Percentiles rank a stretch among this genome's conserved stretches.
phyloP scores from a whole-genome alignment of 108 stramenopile genomes.

The Cyclotella distinguenda region DNA sequence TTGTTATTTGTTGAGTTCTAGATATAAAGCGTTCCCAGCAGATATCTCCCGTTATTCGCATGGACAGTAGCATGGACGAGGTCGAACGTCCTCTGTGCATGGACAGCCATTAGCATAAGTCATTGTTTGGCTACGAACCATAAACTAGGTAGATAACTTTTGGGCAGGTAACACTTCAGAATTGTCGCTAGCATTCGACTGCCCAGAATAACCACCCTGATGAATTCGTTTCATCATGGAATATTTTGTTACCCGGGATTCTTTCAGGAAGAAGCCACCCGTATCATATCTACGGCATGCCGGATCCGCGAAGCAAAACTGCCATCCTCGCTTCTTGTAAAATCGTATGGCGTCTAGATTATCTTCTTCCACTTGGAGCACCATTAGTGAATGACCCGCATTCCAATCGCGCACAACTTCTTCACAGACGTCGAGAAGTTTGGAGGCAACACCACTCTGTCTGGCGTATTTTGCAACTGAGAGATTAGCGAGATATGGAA shows the following conservation, averaged over 20 bases:
- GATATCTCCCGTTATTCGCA: too few relatives aligned
- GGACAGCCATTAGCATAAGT: too few relatives aligned
- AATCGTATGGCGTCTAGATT: slow-evolving; percentile 64
- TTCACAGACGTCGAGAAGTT: slow-evolving; percentile 69
- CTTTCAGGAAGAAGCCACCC: slow-evolving; percentile 58
- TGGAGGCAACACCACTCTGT: slow-evolving; percentile 65
- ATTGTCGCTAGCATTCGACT: too few relatives aligned
- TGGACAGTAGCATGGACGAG: too few relatives aligned
- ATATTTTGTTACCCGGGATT: slow-evolving; percentile 62
- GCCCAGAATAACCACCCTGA: too few relatives aligned
- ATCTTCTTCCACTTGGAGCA: slow-evolving; percentile 85
- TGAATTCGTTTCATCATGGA: slow-evolving; percentile 62
- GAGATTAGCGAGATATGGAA: slow-evolving; percentile 74
- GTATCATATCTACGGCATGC: slow-evolving; percentile 70
- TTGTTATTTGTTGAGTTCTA: too few relatives aligned
- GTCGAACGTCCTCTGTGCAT: too few relatives aligned
- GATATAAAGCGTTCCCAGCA: too few relatives aligned
- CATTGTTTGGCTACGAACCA: too few relatives aligned
- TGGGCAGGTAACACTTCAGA: too few relatives aligned
- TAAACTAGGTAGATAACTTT: too few relatives aligned
- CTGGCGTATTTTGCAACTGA: slow-evolving; percentile 61
- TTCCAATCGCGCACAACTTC: slow-evolving; percentile 60
- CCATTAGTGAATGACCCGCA: slow-evolving; percentile 55
- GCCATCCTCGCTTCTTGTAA: slow-evolving; percentile 72
- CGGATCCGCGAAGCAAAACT: slow-evolving; percentile 70